Percentiles rank a stretch among this genome's conserved stretches.
Evolutionary conservation across 805 yeast species (phyloP).

Genomic region (Nakazawaea sp.): DNA sequence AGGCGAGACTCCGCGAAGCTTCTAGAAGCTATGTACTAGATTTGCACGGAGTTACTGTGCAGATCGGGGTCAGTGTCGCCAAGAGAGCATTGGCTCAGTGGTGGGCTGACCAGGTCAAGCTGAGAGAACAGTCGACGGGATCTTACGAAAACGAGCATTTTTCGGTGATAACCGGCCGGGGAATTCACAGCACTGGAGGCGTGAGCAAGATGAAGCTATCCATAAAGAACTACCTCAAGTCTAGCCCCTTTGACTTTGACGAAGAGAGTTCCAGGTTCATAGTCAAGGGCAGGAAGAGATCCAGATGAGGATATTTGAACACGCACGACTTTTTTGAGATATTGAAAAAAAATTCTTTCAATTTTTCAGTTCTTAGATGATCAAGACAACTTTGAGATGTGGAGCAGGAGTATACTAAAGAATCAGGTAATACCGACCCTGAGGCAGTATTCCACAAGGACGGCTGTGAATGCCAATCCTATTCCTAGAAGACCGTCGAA

Average conservation of each 20-base stretch:
- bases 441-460: conserved; percentile 8
- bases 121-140: conserved; percentile 29
- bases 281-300: conserved; percentile 41
- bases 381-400: no score
- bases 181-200: conserved; percentile 60
- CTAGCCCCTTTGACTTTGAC: conserved; percentile 32
- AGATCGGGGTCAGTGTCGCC: conserved; percentile 36
- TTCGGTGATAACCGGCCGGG: conserved; percentile 58
- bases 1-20: conserved; percentile 6
- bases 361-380: no score
- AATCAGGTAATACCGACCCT: no score
- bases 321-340: conserved; percentile 9
- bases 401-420: no score
- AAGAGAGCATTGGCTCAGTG: conserved; percentile 35
- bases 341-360: no score
- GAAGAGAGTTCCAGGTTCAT: conserved; percentile 39
- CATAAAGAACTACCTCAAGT: conserved; percentile 32
- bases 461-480: conserved; percentile 12
- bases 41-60: conserved; percentile 47
- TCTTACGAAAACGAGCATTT: no score
- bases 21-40: conserved; percentile 29
- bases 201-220: conserved; percentile 37
- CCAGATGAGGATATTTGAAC: no score
- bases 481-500: conserved; percentile 51
- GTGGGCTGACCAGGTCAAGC: conserved; percentile 51